A percentile compares a stretch with the other conserved stretches of the same genome.
phyloP scores from a whole-genome alignment of 1,284 basidiomycete species.

The Filobasidium uniguttulatum region DNA sequence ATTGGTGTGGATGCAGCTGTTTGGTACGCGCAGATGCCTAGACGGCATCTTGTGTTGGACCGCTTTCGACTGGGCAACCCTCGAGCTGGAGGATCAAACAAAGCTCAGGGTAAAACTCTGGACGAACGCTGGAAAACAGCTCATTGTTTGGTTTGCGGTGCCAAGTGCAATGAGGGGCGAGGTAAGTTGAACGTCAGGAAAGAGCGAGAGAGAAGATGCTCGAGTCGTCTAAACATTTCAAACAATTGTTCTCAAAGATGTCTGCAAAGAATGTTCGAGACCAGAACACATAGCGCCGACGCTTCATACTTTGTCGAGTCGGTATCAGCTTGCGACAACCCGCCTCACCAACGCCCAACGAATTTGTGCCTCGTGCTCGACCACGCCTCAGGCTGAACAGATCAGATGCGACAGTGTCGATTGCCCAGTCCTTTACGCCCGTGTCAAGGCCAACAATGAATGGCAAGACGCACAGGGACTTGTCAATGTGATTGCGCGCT shows the following conservation, averaged over 20 bases:
- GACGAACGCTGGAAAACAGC: constrained; percentile 62
- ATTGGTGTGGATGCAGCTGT: constrained; percentile 73
- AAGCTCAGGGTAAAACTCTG: constrained; percentile 38
- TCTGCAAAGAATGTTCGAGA: constrained; percentile 53
- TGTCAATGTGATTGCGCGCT: constrained; percentile 19
- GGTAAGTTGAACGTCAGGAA: too few species aligned
- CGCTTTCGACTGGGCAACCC: background rate
- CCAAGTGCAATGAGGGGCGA: constrained; percentile 17
- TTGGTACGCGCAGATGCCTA: constrained; percentile 88
- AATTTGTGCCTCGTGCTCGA: constrained; percentile 58
- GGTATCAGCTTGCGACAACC: constrained; percentile 48
- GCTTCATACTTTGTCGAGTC: constrained; percentile 47
- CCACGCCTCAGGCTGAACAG: constrained; percentile 46
- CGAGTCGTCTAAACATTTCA: too few species aligned
- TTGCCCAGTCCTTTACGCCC: constrained; percentile 65
- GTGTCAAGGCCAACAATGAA: constrained; percentile 52
- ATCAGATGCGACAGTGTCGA: constrained; percentile 68
- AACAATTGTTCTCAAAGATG: constrained; percentile 36
- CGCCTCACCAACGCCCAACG: constrained; percentile 48
- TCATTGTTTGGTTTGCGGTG: constrained; percentile 57
- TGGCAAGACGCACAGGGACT: constrained; percentile 31
- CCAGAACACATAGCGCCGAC: constrained; percentile 43
- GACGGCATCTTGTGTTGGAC: constrained; percentile 31
- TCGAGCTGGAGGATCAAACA: constrained; percentile 1
- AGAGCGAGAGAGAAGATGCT: too few species aligned